Conservation (phyloP, 1,139 yeast species). For the Geotrichum histeridarum region DNA sequence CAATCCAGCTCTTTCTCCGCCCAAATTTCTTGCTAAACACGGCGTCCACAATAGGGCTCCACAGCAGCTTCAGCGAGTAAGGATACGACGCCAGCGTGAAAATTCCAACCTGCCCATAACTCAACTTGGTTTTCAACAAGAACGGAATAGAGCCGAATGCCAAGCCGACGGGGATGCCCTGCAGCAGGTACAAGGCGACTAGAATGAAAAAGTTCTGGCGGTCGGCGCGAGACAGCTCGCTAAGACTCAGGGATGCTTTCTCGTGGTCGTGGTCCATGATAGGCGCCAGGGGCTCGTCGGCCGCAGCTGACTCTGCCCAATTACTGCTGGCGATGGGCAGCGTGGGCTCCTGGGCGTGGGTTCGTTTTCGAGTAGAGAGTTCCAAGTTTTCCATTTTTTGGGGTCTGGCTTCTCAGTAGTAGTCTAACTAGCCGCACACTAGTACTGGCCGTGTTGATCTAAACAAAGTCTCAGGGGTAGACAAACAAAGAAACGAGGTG, state of each 20-base stretch:
- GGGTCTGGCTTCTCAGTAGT: too few species aligned
- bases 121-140: slow-evolving; percentile 68
- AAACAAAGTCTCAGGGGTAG: too few species aligned
- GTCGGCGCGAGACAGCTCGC: slow-evolving; percentile 31
- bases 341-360: slow-evolving; percentile 1
- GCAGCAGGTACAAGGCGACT: slow-evolving; percentile 69
- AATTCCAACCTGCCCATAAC: slow-evolving; percentile 87
- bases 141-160: slow-evolving; percentile 97
- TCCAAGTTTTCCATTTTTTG: slow-evolving; percentile 16
- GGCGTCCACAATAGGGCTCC: slow-evolving; percentile 97
- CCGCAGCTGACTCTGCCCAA: slow-evolving; percentile 19
- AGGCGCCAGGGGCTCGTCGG: slow-evolving; percentile 13
- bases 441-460: too few species aligned
- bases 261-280: background rate
- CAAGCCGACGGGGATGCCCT: slow-evolving; percentile 93
- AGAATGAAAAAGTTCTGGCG: slow-evolving; percentile 65
- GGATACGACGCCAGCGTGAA: slow-evolving; percentile 93
- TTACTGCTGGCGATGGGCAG: slow-evolving; percentile 15
- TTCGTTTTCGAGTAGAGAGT: slow-evolving; percentile 19
- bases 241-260: slow-evolving; percentile 16
- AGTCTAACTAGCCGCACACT: too few species aligned
- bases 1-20: slow-evolving; percentile 87
- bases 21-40: slow-evolving; percentile 65
- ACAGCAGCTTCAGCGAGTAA: slow-evolving; percentile 78
- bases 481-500: too few species aligned